phyloP scores from a whole-genome alignment of 176 grass and related monocot genomes.

The Alopecurus myosuroides region DNA sequence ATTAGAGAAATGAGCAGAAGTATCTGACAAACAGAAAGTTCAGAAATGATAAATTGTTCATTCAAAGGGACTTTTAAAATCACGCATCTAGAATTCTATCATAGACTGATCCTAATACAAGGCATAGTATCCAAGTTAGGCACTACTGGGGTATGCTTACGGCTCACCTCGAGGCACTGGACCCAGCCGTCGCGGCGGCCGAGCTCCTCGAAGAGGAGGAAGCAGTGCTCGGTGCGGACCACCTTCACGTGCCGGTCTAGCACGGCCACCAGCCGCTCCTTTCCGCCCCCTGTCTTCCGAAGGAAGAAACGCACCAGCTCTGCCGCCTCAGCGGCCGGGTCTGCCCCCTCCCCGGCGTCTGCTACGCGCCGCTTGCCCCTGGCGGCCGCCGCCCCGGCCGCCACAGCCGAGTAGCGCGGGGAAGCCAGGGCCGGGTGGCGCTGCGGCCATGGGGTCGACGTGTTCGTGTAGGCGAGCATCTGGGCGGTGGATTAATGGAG shows the following conservation, averaged over 20 bases:
- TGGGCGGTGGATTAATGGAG: not conserved
- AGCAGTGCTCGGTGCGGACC: slow-evolving; percentile 83
- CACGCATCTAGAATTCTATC: not conserved
- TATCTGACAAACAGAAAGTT: not conserved
- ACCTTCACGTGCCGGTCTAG: slow-evolving; percentile 74
- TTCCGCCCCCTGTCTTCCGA: slow-evolving; percentile 46
- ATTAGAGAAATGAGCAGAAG: not conserved
- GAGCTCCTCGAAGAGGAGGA: slow-evolving; percentile 91
- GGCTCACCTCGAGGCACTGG: slow-evolving; percentile 75
- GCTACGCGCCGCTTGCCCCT: slow-evolving; percentile 29
- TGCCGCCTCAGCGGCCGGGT: slow-evolving; percentile 36
- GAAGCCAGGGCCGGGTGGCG: not conserved
- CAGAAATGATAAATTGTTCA: not conserved
- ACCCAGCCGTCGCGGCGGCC: slow-evolving; percentile 78
- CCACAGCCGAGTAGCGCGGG: not conserved
- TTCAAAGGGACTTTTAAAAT: not conserved
- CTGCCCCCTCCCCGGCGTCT: not conserved
- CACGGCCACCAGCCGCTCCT: slow-evolving; percentile 62
- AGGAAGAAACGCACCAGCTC: slow-evolving; percentile 62
- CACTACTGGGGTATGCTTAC: not conserved
- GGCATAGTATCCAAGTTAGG: not conserved
- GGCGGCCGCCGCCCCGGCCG: not conserved
- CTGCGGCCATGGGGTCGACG: slow-evolving; percentile 27
- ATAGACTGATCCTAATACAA: not conserved
- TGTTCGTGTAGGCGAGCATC: slow-evolving; percentile 39